Conservation (phyloP, 345 rosid genomes). For the Raphanus raphanistrum region DNA sequence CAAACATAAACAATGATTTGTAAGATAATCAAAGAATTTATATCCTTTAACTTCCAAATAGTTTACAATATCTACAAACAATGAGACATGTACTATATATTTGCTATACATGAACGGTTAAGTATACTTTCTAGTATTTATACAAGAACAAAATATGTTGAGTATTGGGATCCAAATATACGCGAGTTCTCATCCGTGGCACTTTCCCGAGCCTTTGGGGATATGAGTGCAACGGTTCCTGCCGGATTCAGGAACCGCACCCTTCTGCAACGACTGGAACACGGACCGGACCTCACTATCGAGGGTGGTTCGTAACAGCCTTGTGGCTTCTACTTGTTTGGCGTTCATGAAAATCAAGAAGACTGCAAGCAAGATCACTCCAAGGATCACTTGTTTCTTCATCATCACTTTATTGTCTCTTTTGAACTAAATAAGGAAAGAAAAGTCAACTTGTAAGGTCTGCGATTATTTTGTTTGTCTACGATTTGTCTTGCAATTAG, state of each 20-base stretch:
- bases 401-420: not conserved
- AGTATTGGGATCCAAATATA: not conserved
- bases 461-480: not conserved
- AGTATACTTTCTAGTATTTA: not conserved
- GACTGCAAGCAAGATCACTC: slow-evolving; percentile 12
- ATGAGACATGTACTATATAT: not conserved
- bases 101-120: not conserved
- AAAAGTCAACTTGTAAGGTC: not conserved
- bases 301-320: slow-evolving; percentile 16
- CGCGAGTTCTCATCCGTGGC: slow-evolving; percentile 2
- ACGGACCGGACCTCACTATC: slow-evolving; percentile 6
- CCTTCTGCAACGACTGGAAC: slow-evolving; percentile 26
- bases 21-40: not conserved
- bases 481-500: not conserved
- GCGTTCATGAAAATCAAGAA: slow-evolving; percentile 6
- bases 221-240: slow-evolving; percentile 21
- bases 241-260: slow-evolving; percentile 7
- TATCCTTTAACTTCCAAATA: not conserved
- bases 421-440: not conserved
- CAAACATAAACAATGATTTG: not conserved
- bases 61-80: not conserved
- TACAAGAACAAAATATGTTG: not conserved
- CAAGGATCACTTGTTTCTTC: slow-evolving; percentile 29
- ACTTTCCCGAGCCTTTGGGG: not conserved
- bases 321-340: slow-evolving; percentile 28